These are phyloP conservation scores for Astrephomene gubernaculifera DNA, from an alignment of 139 green algal genomes.

Conservation along the genomic window DNA sequence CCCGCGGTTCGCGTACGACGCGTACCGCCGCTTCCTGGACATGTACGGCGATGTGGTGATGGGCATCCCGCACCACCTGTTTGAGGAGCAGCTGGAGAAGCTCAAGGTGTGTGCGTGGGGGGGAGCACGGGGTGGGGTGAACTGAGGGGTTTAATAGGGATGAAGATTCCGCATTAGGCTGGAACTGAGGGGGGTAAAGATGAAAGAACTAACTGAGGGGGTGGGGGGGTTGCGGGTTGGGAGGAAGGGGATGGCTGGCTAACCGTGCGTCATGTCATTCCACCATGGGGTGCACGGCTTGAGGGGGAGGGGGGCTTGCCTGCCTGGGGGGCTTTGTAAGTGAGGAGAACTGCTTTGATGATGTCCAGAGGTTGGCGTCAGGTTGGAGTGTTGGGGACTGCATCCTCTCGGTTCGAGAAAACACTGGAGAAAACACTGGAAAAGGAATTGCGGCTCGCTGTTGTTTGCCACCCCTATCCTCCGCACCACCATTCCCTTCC, in stretches of 20 bases:
- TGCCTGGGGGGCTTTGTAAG: not conserved
- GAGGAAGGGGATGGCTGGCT: too few species aligned
- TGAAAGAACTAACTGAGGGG: too few species aligned
- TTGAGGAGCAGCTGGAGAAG: constrained; percentile 82
- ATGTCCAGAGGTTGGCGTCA: not conserved
- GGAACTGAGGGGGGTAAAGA: not conserved
- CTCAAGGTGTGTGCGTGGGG: constrained; percentile 71
- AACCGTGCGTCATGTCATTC: too few species aligned
- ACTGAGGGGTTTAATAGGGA: not conserved
- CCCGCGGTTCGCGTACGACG: constrained; percentile 82
- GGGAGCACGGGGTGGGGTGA: not conserved
- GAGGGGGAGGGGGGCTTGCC: not conserved
- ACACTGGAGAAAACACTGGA: too few species aligned
- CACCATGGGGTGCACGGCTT: too few species aligned
- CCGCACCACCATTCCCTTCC: not conserved
- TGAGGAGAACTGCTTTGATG: too few species aligned
- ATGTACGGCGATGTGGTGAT: constrained; percentile 92
- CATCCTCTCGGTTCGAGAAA: too few species aligned
- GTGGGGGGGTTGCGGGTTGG: too few species aligned
- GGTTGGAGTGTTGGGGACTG: not conserved
- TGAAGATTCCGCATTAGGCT: too few species aligned
- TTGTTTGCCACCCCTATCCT: not conserved
- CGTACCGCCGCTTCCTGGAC: constrained; percentile 86
- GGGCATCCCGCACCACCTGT: constrained; percentile 82
- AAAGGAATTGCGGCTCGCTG: not conserved